Evolutionary conservation across 2,329 filamentous ascomycete genomes (phyloP), one percentile per base, ranked within the genome.

Genomic region (Aureobasidium pullulans): DNA sequence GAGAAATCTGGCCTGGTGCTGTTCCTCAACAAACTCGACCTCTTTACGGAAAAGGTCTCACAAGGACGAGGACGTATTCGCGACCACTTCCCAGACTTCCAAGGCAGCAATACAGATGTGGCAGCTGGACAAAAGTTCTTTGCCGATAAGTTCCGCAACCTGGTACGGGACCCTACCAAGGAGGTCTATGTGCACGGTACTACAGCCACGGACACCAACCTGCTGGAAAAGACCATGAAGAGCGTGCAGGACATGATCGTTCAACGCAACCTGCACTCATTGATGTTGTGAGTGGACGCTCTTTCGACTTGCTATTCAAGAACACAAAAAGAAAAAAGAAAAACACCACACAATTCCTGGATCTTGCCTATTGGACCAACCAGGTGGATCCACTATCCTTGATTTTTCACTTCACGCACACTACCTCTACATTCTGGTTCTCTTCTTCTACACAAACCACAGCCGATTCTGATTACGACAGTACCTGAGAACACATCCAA

Each of bases 11-110:
- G 84, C 40, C 87, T 88, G 70, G 87, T 88, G 72, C 76, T 88
- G 62, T 87, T 88, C 78, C 77, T 88, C 67, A 88, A 87, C 81
- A 88, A 88, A 81, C 87, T 88, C 75, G 85, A 88, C 70, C 77
- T 85, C 56, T 80, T 81, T 72, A 70, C 73, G 54, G 76, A 79
- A 62, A 80, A 80, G 69, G 72, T 81, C 40, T 67, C 70, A 13
- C 69, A 73, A 39, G 75, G 76, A 56, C 72, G 74, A 66, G 74
- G 75, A 59, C 76, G 75, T 2, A 79, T 81, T 66, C 70, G 68
- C 64, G 75, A 76, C 57, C 73, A 78, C 63, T 80, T 80, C 68
- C 77, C 78, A 6, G 77, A 80, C 64, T 80, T 76, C 66, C 71
- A 68, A 2, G 77, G 76, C 59, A 69, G 66, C 31, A 65, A 71